These are phyloP conservation scores for Neopestalotiopsis sp. DNA, from an alignment of 2,329 filamentous ascomycete species.

Conservation along the genomic window DNA sequence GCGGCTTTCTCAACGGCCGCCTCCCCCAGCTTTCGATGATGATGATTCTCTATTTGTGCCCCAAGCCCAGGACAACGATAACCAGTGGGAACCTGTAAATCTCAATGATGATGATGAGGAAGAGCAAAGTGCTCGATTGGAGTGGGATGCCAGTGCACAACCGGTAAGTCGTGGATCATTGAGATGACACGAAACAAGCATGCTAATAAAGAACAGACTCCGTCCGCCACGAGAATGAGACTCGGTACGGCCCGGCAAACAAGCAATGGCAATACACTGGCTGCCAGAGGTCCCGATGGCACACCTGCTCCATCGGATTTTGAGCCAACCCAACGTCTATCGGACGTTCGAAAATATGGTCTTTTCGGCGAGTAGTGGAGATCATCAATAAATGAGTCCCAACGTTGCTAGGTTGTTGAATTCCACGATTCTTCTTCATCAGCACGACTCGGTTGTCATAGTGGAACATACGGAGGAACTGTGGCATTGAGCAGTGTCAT, in stretches of 20 bases:
- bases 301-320: constrained; percentile 44
- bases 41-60: constrained; percentile 75
- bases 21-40: constrained; percentile 62
- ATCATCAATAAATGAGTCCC: neutral
- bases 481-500: neutral
- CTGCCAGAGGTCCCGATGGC: constrained; percentile 7
- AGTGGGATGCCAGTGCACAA: constrained; percentile 75
- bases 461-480: too few relatives aligned
- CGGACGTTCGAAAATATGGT: constrained; percentile 62
- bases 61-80: constrained; percentile 68
- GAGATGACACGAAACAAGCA: neutral
- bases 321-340: constrained; percentile 76
- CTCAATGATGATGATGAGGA: constrained; percentile 64
- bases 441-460: neutral
- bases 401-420: too few relatives aligned
- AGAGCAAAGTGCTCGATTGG: constrained; percentile 70
- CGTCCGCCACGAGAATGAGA: constrained; percentile 49
- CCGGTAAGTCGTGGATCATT: constrained; percentile 51
- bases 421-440: neutral
- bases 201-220: constrained; percentile 40
- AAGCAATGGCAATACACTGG: constrained; percentile 27
- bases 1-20: constrained; percentile 59
- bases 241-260: constrained; percentile 39
- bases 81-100: constrained; percentile 73
- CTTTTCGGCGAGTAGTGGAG: constrained; percentile 44